Evolutionary conservation across 164 flowering plant species (phyloP).

Genomic region (Berberis thunbergii): DNA sequence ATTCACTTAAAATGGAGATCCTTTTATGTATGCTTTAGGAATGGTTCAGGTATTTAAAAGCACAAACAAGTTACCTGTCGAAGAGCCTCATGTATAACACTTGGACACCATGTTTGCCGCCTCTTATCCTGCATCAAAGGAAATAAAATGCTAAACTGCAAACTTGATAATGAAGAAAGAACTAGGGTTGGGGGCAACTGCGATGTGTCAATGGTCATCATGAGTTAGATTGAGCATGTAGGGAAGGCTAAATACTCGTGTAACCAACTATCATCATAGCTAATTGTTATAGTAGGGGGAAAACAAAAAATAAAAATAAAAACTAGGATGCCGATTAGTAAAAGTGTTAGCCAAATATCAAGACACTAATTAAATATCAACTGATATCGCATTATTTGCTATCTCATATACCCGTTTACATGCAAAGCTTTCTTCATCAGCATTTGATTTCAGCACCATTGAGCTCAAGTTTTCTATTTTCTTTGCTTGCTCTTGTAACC

Average conservation of each 20-base stretch:
- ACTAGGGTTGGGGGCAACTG: neutral
- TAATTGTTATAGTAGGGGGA: neutral
- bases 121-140: conserved; percentile 51
- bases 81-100: conserved; percentile 33
- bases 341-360: neutral
- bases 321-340: neutral
- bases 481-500: conserved; percentile 79
- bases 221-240: neutral
- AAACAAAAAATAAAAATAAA: too few species aligned
- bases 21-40: too few species aligned
- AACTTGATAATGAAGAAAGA: neutral
- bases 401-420: conserved; percentile 43
- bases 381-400: too few species aligned
- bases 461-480: conserved; percentile 84
- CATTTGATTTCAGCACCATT: conserved; percentile 66
- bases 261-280: too few species aligned
- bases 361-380: too few species aligned
- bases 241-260: neutral
- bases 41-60: neutral
- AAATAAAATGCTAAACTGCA: conserved; percentile 5
- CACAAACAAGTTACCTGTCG: conserved; percentile 31
- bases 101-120: conserved; percentile 94
- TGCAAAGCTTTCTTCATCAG: conserved; percentile 46
- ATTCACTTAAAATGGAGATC: too few species aligned
- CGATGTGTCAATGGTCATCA: too few species aligned